Evolutionary conservation across 108 stramenopile species (phyloP), one percentile per base, ranked within the genome.

Genomic region (Skeletonema grethae): DNA sequence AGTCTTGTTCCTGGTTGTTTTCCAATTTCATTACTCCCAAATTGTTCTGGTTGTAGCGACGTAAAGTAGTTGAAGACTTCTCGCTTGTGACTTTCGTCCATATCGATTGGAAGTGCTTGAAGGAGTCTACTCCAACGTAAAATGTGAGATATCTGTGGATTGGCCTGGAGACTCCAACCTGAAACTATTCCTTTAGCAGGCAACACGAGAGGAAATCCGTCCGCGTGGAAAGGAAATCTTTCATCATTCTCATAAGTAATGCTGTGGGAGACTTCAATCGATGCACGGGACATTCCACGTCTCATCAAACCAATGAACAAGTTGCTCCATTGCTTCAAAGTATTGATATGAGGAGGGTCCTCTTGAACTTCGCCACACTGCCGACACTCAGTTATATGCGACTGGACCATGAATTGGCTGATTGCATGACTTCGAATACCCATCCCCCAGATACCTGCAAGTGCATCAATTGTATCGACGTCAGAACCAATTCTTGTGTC

Each of bases 291-390:
- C 36, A 77, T 61, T 60, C 84, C 84, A 32, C 84, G 81, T 35
- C 66, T 68, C 36, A 85, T 31, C 43, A 82, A 69, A 15, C 68
- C 65, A 62, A 58, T 45, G 38, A 69, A 82, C 60, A 82, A 61
- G 16, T 29, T 13, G 11, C 77, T 77, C 81, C 80, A 82, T 25
- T 69, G 77, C 39, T 79, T 79, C 7, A 85, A 68, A 18, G 67
- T 74, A 55, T 72, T 78, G 39, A 72, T 65, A 18, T 81, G 56
- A 57, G 57, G 77, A 22, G 56, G 31, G 30, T 85, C 81, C 32
- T 73, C 72, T 32, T 77, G 82, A 29, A 57, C 38, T 25, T 64
- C 69, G 29, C 64, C 15, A 57, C 80, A 70, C 63, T 56, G 15
- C 38, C 62, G 63, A 48, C 69, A 82, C 55, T 75, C 69, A 34